Conservation (phyloP, 78 protist genomes). For the Dictyostelium purpureum region DNA sequence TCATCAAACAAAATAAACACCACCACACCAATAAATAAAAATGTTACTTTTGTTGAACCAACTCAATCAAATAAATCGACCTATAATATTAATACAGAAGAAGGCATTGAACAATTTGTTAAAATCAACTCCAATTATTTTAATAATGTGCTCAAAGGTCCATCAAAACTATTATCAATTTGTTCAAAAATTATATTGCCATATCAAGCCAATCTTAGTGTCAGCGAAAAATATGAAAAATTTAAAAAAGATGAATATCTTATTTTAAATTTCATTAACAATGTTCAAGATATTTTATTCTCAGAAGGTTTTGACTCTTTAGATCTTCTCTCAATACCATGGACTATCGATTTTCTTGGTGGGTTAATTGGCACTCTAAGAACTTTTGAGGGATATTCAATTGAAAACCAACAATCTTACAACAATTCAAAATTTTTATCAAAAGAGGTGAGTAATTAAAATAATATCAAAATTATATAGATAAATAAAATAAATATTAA, state of each 20-base stretch:
- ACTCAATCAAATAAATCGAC: neutral
- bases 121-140: constrained; percentile 25
- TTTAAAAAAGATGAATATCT: constrained; percentile 1
- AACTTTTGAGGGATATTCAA: constrained; percentile 14
- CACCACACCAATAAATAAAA: neutral
- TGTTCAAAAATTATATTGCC: constrained; percentile 30
- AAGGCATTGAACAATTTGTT: constrained; percentile 13
- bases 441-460: neutral
- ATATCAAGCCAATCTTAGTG: neutral
- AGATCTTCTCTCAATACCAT: neutral
- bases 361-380: constrained; percentile 50
- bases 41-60: neutral
- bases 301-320: constrained; percentile 53
- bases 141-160: neutral
- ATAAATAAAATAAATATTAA: neutral
- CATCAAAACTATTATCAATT: constrained; percentile 42
- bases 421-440: neutral
- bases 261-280: neutral
- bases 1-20: neutral
- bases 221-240: neutral
- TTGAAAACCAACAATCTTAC: neutral
- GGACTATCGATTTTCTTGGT: constrained; percentile 58
- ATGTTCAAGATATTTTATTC: constrained; percentile 66
- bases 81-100: neutral
- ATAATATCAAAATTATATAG: neutral